phyloP scores from a whole-genome alignment of 2,329 filamentous ascomycete genomes.

The Paecilomyces niveus region DNA sequence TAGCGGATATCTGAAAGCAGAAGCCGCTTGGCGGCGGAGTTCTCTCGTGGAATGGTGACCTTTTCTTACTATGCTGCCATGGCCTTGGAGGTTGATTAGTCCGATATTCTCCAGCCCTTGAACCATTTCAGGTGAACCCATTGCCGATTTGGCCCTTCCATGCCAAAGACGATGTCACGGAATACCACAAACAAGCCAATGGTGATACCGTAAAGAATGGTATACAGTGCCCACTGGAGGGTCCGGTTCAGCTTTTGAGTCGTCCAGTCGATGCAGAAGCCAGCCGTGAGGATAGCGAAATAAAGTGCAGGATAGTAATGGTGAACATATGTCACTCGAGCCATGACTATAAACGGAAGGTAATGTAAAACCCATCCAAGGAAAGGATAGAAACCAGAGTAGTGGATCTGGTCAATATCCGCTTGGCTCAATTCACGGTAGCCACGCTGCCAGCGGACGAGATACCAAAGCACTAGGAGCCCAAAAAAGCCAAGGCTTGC shows the following conservation, averaged over 20 bases:
- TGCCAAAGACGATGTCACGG: conserved; percentile 91
- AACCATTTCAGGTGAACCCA: conserved; percentile 96
- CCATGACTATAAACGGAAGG: conserved; percentile 93
- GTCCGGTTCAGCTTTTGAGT: conserved; percentile 59
- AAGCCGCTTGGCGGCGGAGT: background rate
- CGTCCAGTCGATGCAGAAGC: conserved; percentile 83
- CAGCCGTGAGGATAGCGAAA: conserved; percentile 85
- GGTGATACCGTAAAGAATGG: conserved; percentile 62
- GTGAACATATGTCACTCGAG: conserved; percentile 96
- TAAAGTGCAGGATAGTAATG: conserved; percentile 99
- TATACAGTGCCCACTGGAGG: conserved; percentile 64
- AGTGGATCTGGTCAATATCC: conserved; percentile 92
- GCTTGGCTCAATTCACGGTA: conserved; percentile 70
- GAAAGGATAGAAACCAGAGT: conserved; percentile 82
- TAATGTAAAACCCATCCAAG: conserved; percentile 97
- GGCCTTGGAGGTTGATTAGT: conserved; percentile 29
- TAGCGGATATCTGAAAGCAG: background rate
- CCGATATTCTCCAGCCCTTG: conserved; percentile 73
- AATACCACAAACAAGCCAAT: conserved; percentile 85
- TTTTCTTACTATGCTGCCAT: background rate
- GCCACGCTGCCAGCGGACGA: conserved; percentile 91
- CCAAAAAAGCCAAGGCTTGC: conserved; percentile 67
- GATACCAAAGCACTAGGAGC: conserved; percentile 71
- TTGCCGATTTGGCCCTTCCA: conserved; percentile 75
- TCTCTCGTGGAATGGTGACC: background rate